phyloP scores from a whole-genome alignment of 257 asterid genomes.

The Nicotiana otophora region DNA sequence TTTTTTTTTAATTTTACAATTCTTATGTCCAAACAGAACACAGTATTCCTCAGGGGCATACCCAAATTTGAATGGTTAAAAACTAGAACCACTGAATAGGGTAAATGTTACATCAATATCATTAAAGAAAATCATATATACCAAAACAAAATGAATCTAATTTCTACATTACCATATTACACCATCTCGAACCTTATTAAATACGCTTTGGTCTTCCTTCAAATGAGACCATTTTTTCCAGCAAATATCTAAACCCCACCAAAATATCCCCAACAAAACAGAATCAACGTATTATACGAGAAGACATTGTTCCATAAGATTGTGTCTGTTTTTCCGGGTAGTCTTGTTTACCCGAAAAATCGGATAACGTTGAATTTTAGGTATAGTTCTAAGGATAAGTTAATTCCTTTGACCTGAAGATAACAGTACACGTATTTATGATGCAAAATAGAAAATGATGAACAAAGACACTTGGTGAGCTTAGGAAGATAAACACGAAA shows the following conservation, averaged over 20 bases:
- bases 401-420: too few species aligned
- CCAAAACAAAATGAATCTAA: background rate
- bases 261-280: slow-evolving; percentile 4
- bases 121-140: background rate
- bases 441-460: too few species aligned
- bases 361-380: too few species aligned
- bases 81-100: background rate
- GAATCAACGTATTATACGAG: background rate
- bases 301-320: background rate
- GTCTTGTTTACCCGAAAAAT: too few species aligned
- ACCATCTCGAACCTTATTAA: slow-evolving; percentile 18
- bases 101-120: background rate
- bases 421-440: too few species aligned
- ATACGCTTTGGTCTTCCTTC: slow-evolving; percentile 9
- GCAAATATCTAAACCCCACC: background rate
- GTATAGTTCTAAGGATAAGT: too few species aligned
- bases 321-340: background rate
- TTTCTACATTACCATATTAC: slow-evolving; percentile 3
- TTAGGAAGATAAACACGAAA: too few species aligned
- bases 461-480: too few species aligned
- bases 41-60: too few species aligned
- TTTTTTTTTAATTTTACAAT: too few species aligned
- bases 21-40: too few species aligned
- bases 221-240: slow-evolving; percentile 7
- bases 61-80: background rate